Conservation (phyloP, 2,329 filamentous ascomycete species). For the Akanthomyces muscarius region DNA sequence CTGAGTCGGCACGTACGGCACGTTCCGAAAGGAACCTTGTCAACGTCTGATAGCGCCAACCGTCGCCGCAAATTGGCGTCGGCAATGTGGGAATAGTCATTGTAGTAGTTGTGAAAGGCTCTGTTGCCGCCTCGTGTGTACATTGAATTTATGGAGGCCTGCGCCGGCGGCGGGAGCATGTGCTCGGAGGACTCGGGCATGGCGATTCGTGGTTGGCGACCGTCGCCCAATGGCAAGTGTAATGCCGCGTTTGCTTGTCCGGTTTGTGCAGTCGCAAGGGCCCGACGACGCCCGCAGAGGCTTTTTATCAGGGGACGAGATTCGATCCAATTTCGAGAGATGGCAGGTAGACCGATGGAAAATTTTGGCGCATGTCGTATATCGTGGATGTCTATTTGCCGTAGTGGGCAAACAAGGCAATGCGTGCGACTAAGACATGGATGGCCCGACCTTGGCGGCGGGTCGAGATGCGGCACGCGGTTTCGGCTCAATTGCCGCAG, state of each 20-base stretch:
- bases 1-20: constrained; percentile 46
- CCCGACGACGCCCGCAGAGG: background rate
- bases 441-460: background rate
- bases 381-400: background rate
- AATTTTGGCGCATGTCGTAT: background rate
- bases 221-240: background rate
- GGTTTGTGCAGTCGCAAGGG: background rate
- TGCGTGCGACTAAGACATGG: constrained; percentile 10
- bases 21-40: constrained; percentile 72
- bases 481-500: constrained; percentile 9
- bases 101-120: constrained; percentile 72
- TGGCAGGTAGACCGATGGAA: background rate
- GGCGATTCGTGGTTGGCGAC: background rate
- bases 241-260: background rate
- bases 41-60: constrained; percentile 72
- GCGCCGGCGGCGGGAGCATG: constrained; percentile 40
- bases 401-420: background rate
- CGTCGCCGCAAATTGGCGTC: constrained; percentile 75
- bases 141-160: constrained; percentile 26
- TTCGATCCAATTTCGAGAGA: background rate
- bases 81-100: constrained; percentile 60
- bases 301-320: background rate
- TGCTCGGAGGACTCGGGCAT: constrained; percentile 29
- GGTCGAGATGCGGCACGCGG: constrained; percentile 1
- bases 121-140: constrained; percentile 59